Evolutionary conservation across 257 asterid species (phyloP).

Genomic region (Lantana camara): DNA sequence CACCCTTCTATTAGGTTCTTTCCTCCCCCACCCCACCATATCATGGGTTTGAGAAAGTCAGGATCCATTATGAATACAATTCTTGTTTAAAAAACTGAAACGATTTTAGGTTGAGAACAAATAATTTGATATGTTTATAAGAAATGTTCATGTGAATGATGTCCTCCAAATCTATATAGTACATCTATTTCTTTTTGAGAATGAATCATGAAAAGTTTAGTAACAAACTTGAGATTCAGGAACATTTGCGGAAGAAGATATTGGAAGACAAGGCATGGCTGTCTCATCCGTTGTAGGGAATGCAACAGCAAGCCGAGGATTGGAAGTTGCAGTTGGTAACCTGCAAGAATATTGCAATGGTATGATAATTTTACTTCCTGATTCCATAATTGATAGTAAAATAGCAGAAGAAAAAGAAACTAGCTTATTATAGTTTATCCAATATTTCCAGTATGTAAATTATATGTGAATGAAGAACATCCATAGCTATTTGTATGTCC

Average conservation of each 20-base stretch:
- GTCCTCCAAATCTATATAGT: too few species aligned
- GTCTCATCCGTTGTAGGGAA: conserved; percentile 70
- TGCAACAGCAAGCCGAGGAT: conserved; percentile 95
- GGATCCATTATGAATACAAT: too few species aligned
- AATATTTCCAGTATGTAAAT: background rate
- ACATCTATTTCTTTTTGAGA: conserved; percentile 15
- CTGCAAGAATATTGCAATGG: conserved; percentile 99
- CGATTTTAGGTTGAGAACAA: too few species aligned
- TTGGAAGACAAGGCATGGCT: conserved; percentile 84
- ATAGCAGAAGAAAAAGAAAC: background rate
- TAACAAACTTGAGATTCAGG: conserved; percentile 50
- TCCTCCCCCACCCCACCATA: too few species aligned
- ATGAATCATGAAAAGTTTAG: conserved; percentile 13
- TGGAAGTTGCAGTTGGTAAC: conserved; percentile 96
- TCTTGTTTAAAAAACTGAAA: too few species aligned
- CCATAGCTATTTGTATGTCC: background rate
- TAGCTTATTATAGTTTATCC: background rate
- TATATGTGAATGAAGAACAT: background rate
- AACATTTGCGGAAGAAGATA: conserved; percentile 97
- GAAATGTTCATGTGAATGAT: too few species aligned
- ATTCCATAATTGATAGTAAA: background rate
- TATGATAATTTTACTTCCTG: conserved; percentile 23
- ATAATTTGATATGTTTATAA: too few species aligned
- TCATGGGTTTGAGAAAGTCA: too few species aligned
- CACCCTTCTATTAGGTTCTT: too few species aligned